phyloP scores from a whole-genome alignment of 2,329 filamentous ascomycete genomes.

The Phialemoniopsis sp. region DNA sequence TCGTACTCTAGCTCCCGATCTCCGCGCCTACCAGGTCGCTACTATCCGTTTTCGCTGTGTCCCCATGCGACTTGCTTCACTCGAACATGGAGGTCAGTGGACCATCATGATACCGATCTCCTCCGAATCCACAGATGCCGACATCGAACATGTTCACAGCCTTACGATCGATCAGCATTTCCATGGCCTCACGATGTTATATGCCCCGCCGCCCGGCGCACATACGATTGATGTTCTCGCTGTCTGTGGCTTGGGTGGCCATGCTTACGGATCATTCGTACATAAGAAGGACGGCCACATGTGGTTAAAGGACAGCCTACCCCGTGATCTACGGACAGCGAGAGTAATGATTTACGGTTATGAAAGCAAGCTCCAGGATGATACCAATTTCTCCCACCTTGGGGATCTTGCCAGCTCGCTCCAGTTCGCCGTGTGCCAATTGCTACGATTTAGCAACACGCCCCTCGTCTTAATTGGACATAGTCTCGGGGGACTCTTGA shows the following conservation, averaged over 20 bases:
- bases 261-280: conserved; percentile 5
- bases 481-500: conserved; percentile 3
- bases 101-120: no score
- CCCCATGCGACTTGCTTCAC: no score
- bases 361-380: not conserved
- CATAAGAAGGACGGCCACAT: conserved; percentile 3
- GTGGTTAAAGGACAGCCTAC: conserved; percentile 1
- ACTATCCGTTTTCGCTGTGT: no score
- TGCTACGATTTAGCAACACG: not conserved
- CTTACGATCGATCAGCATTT: conserved; percentile 3
- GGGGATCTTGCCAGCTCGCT: conserved; percentile 1
- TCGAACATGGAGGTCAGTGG: no score
- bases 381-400: not conserved
- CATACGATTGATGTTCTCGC: conserved; percentile 2
- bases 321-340: not conserved
- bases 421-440: not conserved
- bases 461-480: conserved; percentile 3
- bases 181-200: conserved; percentile 2
- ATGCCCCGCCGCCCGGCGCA: not conserved
- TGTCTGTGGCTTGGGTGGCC: conserved; percentile 3
- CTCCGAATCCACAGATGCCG: no score
- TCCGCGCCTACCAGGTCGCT: no score
- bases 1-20: no score
- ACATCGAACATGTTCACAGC: no score
- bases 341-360: conserved; percentile 5